These are phyloP conservation scores for Trichoderma arundinaceum DNA, from an alignment of 2,329 filamentous ascomycete species.

Conservation along the genomic window DNA sequence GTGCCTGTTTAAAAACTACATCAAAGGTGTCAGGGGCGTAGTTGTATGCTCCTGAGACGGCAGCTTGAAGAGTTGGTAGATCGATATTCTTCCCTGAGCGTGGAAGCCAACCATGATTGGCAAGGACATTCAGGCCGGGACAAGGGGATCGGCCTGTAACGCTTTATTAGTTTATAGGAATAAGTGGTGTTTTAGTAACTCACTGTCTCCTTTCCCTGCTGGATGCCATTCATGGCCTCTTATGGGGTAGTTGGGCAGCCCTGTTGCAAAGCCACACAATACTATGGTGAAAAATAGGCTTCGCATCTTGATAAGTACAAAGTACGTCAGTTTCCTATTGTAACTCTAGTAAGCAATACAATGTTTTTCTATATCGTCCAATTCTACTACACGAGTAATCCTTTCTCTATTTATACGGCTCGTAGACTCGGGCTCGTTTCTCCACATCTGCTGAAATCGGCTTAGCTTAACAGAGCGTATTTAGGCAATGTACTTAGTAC, in stretches of 20 bases:
- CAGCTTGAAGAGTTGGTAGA: not conserved
- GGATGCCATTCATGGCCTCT: conserved; percentile 18
- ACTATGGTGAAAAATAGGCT: not conserved
- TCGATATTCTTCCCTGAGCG: conserved; percentile 22
- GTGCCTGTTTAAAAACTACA: not conserved
- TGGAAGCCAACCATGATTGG: conserved; percentile 30
- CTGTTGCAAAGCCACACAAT: not conserved
- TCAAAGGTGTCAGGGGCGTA: conserved; percentile 2
- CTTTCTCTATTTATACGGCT: conserved; percentile 3
- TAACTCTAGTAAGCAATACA: not conserved
- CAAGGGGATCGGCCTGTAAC: conserved; percentile 47
- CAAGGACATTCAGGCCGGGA: conserved; percentile 49
- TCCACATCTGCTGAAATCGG: not conserved
- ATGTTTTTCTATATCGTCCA: not conserved
- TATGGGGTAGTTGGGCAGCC: not conserved
- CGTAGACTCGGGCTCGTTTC: not conserved
- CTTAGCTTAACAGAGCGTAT: not conserved
- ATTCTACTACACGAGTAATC: not conserved
- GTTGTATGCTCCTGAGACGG: conserved; percentile 8
- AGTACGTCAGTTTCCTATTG: not conserved
- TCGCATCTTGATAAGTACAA: not conserved
- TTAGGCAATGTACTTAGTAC: not conserved
- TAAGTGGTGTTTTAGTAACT: not conserved
- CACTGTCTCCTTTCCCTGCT: conserved; percentile 9
- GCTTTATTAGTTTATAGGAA: not conserved